phyloP scores from a whole-genome alignment of 2,329 filamentous ascomycete genomes.

The Pyricularia grisea region DNA sequence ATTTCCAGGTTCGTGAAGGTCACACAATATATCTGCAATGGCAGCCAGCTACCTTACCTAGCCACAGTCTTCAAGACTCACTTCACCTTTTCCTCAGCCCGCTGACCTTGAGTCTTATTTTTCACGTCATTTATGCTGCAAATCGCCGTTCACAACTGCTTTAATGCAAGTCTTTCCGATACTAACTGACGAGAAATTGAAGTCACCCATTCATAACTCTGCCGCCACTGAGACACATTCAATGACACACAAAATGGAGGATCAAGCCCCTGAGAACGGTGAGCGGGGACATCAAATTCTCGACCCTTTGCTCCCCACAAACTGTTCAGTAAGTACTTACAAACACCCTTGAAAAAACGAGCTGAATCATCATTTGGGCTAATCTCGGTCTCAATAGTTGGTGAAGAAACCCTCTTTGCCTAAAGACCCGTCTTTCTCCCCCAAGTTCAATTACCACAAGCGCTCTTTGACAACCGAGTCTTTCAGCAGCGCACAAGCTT shows the following conservation, averaged over 20 bases:
- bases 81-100: neutral
- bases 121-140: neutral
- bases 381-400: neutral
- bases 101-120: neutral
- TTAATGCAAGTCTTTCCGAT: neutral
- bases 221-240: neutral
- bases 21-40: neutral
- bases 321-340: neutral
- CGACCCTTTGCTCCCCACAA: neutral
- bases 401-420: no score
- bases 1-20: neutral
- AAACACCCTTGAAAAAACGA: neutral
- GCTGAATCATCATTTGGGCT: neutral
- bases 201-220: neutral
- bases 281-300: neutral
- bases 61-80: neutral
- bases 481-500: neutral
- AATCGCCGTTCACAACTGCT: no score
- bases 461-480: neutral
- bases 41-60: neutral
- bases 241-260: neutral
- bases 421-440: no score
- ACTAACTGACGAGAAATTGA: neutral
- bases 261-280: neutral
- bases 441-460: neutral